A percentile compares a stretch with the other conserved stretches of the same genome.
These are phyloP conservation scores for Colletotrichum sp. DNA, from an alignment of 2,329 filamentous ascomycete genomes.

Conservation along the genomic window DNA sequence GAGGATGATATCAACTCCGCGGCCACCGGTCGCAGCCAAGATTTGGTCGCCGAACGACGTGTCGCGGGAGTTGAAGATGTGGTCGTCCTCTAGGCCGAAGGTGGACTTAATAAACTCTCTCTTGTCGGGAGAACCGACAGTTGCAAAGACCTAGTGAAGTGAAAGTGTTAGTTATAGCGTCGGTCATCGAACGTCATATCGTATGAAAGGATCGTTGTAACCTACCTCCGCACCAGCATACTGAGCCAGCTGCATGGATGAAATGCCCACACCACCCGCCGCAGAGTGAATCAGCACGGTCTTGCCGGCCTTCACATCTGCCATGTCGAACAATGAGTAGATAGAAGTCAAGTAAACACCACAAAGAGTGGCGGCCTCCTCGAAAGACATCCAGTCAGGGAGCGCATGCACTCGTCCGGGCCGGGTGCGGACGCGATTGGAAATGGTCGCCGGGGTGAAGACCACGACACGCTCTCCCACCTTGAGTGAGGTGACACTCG, in stretches of 20 bases:
- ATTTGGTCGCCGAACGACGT: neutral
- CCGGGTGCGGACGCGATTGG: constrained; percentile 26
- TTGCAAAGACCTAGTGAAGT: constrained; percentile 31
- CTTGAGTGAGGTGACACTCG: neutral
- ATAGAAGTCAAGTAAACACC: constrained; percentile 34
- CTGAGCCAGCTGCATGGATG: neutral
- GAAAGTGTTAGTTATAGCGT: neutral
- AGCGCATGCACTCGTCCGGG: constrained; percentile 23
- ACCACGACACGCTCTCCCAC: neutral
- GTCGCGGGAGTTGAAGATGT: neutral
- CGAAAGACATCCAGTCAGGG: constrained; percentile 7
- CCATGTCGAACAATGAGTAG: constrained; percentile 22
- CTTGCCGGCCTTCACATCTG: constrained; percentile 24
- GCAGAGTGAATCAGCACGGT: neutral
- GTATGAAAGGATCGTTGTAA: neutral
- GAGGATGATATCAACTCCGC: neutral
- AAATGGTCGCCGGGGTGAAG: constrained; percentile 11
- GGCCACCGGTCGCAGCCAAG: neutral
- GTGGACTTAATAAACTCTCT: constrained; percentile 26
- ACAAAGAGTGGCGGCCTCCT: constrained; percentile 33
- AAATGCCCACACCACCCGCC: neutral
- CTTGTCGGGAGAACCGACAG: constrained; percentile 32
- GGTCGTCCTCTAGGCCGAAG: constrained; percentile 29
- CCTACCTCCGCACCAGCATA: neutral
- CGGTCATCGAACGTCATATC: too few species aligned